Evolutionary conservation across 75 land plant genomes (phyloP).

Genomic region (Pinus albicaulis): DNA sequence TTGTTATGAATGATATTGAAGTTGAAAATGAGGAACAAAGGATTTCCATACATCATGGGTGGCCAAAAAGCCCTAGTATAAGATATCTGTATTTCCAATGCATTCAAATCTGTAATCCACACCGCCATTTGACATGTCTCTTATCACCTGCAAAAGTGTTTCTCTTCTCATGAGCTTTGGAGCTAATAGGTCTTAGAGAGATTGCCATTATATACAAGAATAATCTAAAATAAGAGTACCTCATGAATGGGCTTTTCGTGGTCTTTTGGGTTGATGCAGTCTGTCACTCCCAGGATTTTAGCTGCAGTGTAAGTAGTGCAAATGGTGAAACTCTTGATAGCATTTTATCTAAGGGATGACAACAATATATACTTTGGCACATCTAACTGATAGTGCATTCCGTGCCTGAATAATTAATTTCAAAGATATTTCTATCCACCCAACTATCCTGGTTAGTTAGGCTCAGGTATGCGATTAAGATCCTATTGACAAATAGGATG

Average conservation of each 20-base stretch:
- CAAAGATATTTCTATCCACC: too few relatives aligned
- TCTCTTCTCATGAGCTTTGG: background rate
- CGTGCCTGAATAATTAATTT: too few relatives aligned
- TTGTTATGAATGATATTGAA: too few relatives aligned
- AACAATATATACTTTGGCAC: too few relatives aligned
- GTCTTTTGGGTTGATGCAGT: slow-evolving; percentile 54
- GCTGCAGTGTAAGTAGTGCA: slow-evolving; percentile 20
- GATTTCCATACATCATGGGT: slow-evolving; percentile 42
- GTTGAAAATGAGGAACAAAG: background rate
- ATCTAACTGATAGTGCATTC: too few relatives aligned
- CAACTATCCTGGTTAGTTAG: too few relatives aligned
- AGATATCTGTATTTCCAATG: slow-evolving; percentile 56
- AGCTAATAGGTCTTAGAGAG: background rate
- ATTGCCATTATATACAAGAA: too few relatives aligned
- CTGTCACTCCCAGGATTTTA: slow-evolving; percentile 48
- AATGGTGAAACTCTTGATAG: too few relatives aligned
- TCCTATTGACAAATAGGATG: too few relatives aligned
- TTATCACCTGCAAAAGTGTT: slow-evolving; percentile 49
- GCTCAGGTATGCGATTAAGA: too few relatives aligned
- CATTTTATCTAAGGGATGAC: too few relatives aligned
- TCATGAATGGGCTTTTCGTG: slow-evolving; percentile 44
- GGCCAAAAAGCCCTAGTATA: slow-evolving; percentile 62
- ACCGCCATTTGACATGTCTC: slow-evolving; percentile 69
- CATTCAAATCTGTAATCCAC: slow-evolving; percentile 89
- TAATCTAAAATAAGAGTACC: slow-evolving; percentile 24